Conservation (phyloP, 768 basidiomycete genomes). For the Ramaria sp. region DNA sequence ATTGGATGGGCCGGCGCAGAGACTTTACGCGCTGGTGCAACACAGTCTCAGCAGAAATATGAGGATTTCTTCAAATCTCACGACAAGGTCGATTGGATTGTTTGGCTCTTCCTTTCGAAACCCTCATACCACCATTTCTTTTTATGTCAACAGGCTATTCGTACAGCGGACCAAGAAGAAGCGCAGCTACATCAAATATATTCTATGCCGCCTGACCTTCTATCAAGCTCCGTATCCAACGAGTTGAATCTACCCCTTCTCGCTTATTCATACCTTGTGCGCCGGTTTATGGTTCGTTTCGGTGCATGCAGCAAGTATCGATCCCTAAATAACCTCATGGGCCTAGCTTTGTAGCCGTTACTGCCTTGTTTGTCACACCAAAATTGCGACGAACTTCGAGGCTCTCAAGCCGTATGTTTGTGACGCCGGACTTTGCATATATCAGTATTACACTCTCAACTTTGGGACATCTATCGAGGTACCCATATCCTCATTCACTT, state of each 20-base stretch:
- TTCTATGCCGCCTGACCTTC: slow-evolving; percentile 45
- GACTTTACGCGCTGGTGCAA: slow-evolving; percentile 33
- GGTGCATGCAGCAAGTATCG: too few species aligned
- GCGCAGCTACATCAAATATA: slow-evolving; percentile 27
- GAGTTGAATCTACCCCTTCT: slow-evolving; percentile 48
- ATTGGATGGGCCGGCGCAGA: slow-evolving; percentile 68
- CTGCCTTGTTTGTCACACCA: slow-evolving; percentile 68
- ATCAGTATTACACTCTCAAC: slow-evolving; percentile 57
- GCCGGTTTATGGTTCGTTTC: slow-evolving; percentile 44
- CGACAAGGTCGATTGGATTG: background rate
- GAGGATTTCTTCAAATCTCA: slow-evolving; percentile 26
- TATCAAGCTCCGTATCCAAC: slow-evolving; percentile 22
- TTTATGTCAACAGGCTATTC: slow-evolving; percentile 13
- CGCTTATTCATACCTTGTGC: slow-evolving; percentile 54
- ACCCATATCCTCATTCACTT: slow-evolving; percentile 20
- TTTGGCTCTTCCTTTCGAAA: too few species aligned
- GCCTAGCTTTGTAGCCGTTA: slow-evolving; percentile 52
- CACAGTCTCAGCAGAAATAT: slow-evolving; percentile 31
- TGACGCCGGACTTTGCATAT: slow-evolving; percentile 51
- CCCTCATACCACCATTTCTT: too few species aligned
- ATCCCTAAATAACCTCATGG: too few species aligned
- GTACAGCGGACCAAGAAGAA: slow-evolving; percentile 36
- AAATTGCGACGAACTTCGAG: slow-evolving; percentile 30
- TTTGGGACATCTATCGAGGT: slow-evolving; percentile 61
- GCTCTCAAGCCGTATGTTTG: slow-evolving; percentile 70